Percentiles rank a stretch among this genome's conserved stretches.
Conservation (phyloP, 2,329 filamentous ascomycete species). For the Tolypocladium tundrense region DNA sequence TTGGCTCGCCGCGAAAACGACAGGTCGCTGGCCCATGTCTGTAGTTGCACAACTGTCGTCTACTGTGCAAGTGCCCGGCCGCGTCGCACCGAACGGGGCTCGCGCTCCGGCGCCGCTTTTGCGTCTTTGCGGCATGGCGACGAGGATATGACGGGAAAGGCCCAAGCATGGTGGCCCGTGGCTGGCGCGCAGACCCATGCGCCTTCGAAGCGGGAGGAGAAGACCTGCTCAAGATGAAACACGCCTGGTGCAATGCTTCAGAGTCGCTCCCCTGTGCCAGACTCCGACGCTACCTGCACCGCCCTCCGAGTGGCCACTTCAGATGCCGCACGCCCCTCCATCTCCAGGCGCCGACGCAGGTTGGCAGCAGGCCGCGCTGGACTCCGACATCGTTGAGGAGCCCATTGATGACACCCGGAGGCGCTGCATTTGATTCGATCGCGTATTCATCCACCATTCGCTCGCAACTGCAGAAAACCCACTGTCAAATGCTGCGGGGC, state of each 20-base stretch:
- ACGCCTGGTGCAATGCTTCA: slow-evolving; percentile 39
- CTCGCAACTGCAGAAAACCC: background rate
- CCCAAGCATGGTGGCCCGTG: background rate
- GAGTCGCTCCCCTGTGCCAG: slow-evolving; percentile 27
- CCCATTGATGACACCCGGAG: background rate
- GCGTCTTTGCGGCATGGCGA: background rate
- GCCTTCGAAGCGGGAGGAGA: background rate
- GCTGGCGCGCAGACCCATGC: background rate
- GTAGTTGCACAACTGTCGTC: background rate
- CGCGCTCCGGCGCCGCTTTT: background rate
- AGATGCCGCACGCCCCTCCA: slow-evolving; percentile 11
- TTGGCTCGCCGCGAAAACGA: background rate
- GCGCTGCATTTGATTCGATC: background rate
- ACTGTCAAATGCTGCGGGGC: background rate
- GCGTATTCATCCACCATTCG: background rate
- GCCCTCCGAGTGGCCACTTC: slow-evolving; percentile 11
- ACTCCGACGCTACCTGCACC: slow-evolving; percentile 23
- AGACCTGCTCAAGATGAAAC: slow-evolving; percentile 34
- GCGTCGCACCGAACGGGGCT: background rate
- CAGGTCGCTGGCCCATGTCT: background rate
- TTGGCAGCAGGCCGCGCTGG: background rate
- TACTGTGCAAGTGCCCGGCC: background rate
- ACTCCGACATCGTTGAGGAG: background rate
- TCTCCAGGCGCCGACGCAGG: slow-evolving; percentile 4
- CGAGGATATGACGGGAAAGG: background rate